Base-by-base conservation (phyloP, 345 rosid genomes). In the Corchorus olitorius region DNA sequence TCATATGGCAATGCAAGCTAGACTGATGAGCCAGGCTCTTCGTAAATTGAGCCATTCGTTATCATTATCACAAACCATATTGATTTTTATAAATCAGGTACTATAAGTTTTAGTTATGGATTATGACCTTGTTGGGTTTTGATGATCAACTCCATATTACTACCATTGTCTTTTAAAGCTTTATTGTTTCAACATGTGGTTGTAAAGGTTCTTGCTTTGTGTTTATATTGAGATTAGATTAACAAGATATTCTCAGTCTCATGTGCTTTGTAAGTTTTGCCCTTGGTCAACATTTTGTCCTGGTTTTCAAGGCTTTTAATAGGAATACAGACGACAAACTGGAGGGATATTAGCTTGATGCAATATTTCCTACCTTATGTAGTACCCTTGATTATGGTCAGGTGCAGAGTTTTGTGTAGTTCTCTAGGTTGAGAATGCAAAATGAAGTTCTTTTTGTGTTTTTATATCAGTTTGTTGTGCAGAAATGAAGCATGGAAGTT, bases 1-100 rank as follows among this genome's bases (percentile, higher is more conserved):
- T 74, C 97, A 97, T 83, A 93, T 96, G 97, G 97, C 99, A 78
- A 84, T 96, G 98, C 98, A 93, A 89, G 99, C 99, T 60, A 91
- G 99, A 80, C 81, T 97, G 81, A 97, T 94, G 99, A 97, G 97
- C 82, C 99, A 94, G 86, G 98, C 99, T 37, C 95, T 97, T 67
- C 97, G 98, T 83, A 97, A 97, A 80, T 76, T 97, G 79, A 94
- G 97, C 78, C 98, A 94, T 81, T 97, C 98, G 50, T 83, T 97
- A 78, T 94, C 98, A 2, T 72, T 85, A 73, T 94, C 99, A 0
- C 96, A 92, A 82, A 87, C 97, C 10, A 78, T 94, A 69, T 80
- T 92, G 78, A 86, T 94, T 70, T 94, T 94, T 81, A 77, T 93
- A 75, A 94, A 94, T 84, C 98, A 94, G 92, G 98, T 39, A 39